These are phyloP conservation scores for Cucumis melo DNA, from an alignment of 306 rosid species.

Conservation along the genomic window DNA sequence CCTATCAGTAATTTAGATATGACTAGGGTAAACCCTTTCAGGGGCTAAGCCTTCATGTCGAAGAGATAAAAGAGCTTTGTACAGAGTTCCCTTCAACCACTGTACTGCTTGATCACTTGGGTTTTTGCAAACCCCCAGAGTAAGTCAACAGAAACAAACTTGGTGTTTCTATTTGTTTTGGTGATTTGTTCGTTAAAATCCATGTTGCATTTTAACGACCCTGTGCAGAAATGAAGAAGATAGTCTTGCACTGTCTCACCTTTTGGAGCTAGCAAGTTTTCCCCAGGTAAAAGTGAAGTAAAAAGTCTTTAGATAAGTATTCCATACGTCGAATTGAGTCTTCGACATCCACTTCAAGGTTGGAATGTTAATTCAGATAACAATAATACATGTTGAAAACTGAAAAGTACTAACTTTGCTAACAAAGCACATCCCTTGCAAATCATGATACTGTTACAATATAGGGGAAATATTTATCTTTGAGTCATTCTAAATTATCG, in stretches of 20 bases:
- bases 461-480: neutral
- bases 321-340: neutral
- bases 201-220: neutral
- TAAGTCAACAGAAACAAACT: slow-evolving; percentile 19
- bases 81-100: slow-evolving; percentile 64
- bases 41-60: slow-evolving; percentile 60
- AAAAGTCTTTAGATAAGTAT: neutral
- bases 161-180: neutral
- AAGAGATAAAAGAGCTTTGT: slow-evolving; percentile 79
- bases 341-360: neutral
- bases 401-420: neutral
- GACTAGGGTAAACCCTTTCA: slow-evolving; percentile 19
- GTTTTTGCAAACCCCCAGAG: slow-evolving; percentile 80
- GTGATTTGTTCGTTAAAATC: neutral
- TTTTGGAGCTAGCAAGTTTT: slow-evolving; percentile 64
- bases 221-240: slow-evolving; percentile 59
- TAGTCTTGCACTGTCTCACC: slow-evolving; percentile 39
- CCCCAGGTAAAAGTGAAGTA: slow-evolving; percentile 44
- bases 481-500: neutral
- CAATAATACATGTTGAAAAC: neutral
- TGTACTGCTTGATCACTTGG: slow-evolving; percentile 75
- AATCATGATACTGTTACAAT: neutral
- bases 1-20: neutral
- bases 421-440: neutral
- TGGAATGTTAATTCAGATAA: neutral